Conservation (phyloP, 176 grass and related monocot species). For the Dendrocalamus sinicus region DNA sequence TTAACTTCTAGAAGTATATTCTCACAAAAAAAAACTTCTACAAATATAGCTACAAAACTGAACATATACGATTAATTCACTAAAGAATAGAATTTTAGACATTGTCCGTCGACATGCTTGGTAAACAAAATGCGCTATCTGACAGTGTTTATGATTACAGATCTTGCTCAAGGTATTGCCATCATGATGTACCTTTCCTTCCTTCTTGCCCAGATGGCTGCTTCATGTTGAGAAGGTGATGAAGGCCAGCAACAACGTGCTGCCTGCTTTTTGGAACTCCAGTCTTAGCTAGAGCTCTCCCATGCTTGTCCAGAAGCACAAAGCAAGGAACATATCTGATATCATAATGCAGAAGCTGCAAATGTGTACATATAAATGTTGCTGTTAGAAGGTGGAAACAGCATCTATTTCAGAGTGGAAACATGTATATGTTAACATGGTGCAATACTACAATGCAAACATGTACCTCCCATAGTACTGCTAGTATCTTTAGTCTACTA, state of each 20-base stretch:
- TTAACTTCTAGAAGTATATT: neutral
- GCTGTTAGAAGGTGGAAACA: constrained; percentile 29
- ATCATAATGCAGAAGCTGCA: constrained; percentile 94
- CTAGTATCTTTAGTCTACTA: neutral
- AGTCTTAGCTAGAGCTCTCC: constrained; percentile 81
- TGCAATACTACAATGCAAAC: neutral
- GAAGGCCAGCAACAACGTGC: constrained; percentile 79
- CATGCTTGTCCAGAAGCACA: constrained; percentile 90
- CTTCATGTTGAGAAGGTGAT: constrained; percentile 79
- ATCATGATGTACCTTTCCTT: constrained; percentile 48
- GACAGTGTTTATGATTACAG: neutral
- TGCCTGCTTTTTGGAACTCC: constrained; percentile 80
- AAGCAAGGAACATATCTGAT: constrained; percentile 93
- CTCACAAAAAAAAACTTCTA: neutral
- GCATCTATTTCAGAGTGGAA: neutral
- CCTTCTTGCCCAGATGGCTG: constrained; percentile 32
- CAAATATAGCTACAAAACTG: neutral
- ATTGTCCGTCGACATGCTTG: neutral
- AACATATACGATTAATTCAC: neutral
- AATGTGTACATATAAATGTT: neutral
- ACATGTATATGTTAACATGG: neutral
- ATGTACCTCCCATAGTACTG: constrained; percentile 2
- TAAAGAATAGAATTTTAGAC: constrained; percentile 5
- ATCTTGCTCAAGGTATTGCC: constrained; percentile 1
- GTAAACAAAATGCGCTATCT: constrained; percentile 24